Percentiles rank a stretch among this genome's conserved stretches.
Evolutionary conservation across 441 rosid species (phyloP).

Genomic region (Brassica hybrid): DNA sequence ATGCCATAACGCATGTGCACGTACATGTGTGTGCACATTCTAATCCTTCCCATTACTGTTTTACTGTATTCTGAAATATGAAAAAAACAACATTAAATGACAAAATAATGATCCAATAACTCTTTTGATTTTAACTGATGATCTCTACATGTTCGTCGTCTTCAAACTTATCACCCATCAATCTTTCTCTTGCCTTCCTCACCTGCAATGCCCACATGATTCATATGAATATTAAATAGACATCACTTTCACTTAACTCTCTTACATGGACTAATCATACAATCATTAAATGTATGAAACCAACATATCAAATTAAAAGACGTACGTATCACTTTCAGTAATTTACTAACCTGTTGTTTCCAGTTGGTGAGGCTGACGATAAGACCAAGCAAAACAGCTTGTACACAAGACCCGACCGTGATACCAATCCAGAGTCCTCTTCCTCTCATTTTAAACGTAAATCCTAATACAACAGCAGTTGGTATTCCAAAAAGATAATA

Average conservation of each 20-base stretch:
- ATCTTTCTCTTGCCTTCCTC: constrained; percentile 38
- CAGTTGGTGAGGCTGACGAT: constrained; percentile 51
- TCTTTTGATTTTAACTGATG: not conserved
- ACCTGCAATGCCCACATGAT: constrained; percentile 23
- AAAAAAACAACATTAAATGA: constrained; percentile 27
- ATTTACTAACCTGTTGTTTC: constrained; percentile 56
- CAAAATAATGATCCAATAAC: not conserved
- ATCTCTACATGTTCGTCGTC: constrained; percentile 21
- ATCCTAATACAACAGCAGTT: constrained; percentile 50
- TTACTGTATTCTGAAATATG: too few species aligned
- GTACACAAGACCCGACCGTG: constrained; percentile 52
- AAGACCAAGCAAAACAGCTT: constrained; percentile 45
- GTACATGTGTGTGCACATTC: not conserved
- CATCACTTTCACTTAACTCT: constrained; percentile 13
- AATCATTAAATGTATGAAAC: not conserved
- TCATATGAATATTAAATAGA: not conserved
- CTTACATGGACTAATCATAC: not conserved
- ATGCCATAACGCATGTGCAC: constrained; percentile 24
- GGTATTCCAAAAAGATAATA: constrained; percentile 60
- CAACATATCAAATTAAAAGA: not conserved
- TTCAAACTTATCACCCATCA: constrained; percentile 34
- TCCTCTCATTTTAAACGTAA: constrained; percentile 50
- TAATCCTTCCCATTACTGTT: not conserved
- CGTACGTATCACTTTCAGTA: constrained; percentile 13
- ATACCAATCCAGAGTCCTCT: constrained; percentile 64